A percentile compares a stretch with the other conserved stretches of the same genome.
Evolutionary conservation across 192 early-diverging fungal genomes (phyloP).

Genomic region (Umbelopsis ramanniana): DNA sequence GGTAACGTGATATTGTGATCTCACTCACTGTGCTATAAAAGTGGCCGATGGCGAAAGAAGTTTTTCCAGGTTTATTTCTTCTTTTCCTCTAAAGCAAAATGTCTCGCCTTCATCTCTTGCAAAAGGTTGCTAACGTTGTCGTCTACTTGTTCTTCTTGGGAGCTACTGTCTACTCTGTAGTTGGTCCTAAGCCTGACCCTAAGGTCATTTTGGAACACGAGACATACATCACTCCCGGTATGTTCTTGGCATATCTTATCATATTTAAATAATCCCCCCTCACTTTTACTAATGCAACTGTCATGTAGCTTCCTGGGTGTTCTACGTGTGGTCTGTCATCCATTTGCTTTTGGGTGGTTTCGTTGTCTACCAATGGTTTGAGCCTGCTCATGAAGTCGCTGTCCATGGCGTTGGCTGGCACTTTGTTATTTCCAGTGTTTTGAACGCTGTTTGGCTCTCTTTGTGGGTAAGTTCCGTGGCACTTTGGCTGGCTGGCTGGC

Average conservation of each 20-base stretch:
- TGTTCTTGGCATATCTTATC: slow-evolving; percentile 19
- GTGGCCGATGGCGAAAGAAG: neutral
- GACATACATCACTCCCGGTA: slow-evolving; percentile 67
- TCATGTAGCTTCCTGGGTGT: slow-evolving; percentile 54
- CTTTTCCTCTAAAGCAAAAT: slow-evolving; percentile 16
- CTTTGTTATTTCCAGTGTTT: slow-evolving; percentile 62
- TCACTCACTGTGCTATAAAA: neutral
- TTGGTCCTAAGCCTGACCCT: slow-evolving; percentile 45
- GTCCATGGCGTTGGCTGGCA: slow-evolving; percentile 63
- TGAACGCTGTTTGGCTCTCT: slow-evolving; percentile 63
- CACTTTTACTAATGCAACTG: neutral
- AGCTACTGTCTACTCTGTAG: slow-evolving; percentile 56
- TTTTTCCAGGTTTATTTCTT: slow-evolving; percentile 16
- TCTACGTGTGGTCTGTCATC: slow-evolving; percentile 64
- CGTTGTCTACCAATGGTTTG: slow-evolving; percentile 66
- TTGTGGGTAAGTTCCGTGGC: slow-evolving; percentile 55
- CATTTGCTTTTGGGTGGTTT: slow-evolving; percentile 67
- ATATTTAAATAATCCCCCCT: neutral
- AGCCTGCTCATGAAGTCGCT: slow-evolving; percentile 53
- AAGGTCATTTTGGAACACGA: slow-evolving; percentile 42
- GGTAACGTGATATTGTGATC: neutral
- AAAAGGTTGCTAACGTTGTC: slow-evolving; percentile 61
- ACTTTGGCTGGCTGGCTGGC: too few relatives aligned
- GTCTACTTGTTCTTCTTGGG: slow-evolving; percentile 68
- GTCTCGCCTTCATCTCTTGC: slow-evolving; percentile 38